Base-by-base conservation (phyloP, 805 yeast genomes). In the Maudiozyma serrabonitensis region DNA sequence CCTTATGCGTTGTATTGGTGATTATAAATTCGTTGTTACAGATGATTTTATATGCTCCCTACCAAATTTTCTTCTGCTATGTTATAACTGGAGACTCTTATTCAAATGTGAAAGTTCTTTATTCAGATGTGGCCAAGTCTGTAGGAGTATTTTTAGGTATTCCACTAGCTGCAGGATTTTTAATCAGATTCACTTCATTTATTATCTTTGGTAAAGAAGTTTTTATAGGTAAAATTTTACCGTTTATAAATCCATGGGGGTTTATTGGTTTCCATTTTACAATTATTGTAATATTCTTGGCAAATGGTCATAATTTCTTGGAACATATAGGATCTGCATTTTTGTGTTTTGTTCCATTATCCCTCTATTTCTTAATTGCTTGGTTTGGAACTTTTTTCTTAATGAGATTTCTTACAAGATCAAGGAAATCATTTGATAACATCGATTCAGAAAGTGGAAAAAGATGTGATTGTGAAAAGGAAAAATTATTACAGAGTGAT, bases 111-210 rank as follows among this genome's bases (percentile, higher is more conserved):
- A 13, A 47, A 32, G 46, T 50, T 44, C 56, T 70, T 15, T 75
- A 74, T 53, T 46, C 61, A 7, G 56, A 67, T 18, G 81, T 74
- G 21, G 78, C 78, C 1, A 66, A 68, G 51, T 71, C 75, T 52
- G 81, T 79, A 41, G 76, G 72, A 0, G 70, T 75, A 21, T 79
- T 78, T 55, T 66, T 79, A 49, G 84, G 83, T 4, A 63, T 79
- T 35, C 83, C 83, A 1, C 54, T 79, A 18, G 75, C 61, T 0
- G 52, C 72, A 25, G 82, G 80, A 3, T 50, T 76, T 7, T 11
- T 71, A 4, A 70, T 75, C 23, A 64, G 83, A 49, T 52, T 73
- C 11, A 21, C 50, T 1, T 55, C 58, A 5, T 45, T 61, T 13
- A 35, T 34, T 5, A 25, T 62, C 3, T 49, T 74, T 44, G 73